Evolutionary conservation across 345 rosid genomes (phyloP).

Genomic region (Melaleuca alternifolia): DNA sequence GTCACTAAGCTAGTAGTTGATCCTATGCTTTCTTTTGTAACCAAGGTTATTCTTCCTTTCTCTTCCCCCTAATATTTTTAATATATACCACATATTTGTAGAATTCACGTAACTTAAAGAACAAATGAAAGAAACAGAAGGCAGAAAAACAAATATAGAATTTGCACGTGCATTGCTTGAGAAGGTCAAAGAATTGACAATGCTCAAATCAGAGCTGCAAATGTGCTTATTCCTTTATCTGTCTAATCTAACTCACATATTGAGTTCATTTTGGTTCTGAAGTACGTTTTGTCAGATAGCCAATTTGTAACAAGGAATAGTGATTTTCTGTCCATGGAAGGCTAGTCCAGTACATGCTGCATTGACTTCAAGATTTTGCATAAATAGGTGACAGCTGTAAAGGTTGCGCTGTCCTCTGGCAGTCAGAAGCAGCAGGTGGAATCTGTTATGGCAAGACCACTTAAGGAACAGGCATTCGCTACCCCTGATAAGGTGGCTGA

Average conservation of each 20-base stretch:
- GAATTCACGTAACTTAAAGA: not conserved
- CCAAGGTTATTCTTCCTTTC: slow-evolving; percentile 52
- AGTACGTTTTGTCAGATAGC: not conserved
- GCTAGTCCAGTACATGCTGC: not conserved
- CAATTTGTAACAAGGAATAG: not conserved
- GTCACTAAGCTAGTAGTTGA: slow-evolving; percentile 93
- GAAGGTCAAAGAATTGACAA: not conserved
- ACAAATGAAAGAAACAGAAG: not conserved
- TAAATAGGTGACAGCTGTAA: slow-evolving; percentile 77
- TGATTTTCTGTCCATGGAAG: not conserved
- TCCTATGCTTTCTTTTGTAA: slow-evolving; percentile 96
- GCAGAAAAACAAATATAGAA: not conserved
- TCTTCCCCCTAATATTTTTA: not conserved
- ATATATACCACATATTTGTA: not conserved
- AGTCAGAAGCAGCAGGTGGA: slow-evolving; percentile 55
- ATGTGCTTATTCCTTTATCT: not conserved
- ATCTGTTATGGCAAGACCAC: slow-evolving; percentile 68
- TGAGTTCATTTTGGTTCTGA: not conserved
- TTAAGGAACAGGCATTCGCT: slow-evolving; percentile 95
- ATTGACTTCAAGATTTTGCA: slow-evolving; percentile 4
- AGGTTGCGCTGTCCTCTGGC: slow-evolving; percentile 59
- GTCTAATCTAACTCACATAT: not conserved
- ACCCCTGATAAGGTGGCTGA: slow-evolving; percentile 93
- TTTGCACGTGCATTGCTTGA: not conserved
- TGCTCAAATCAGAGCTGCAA: not conserved